phyloP scores from a whole-genome alignment of 208 protist species.

The Leishmania lainsoni region DNA sequence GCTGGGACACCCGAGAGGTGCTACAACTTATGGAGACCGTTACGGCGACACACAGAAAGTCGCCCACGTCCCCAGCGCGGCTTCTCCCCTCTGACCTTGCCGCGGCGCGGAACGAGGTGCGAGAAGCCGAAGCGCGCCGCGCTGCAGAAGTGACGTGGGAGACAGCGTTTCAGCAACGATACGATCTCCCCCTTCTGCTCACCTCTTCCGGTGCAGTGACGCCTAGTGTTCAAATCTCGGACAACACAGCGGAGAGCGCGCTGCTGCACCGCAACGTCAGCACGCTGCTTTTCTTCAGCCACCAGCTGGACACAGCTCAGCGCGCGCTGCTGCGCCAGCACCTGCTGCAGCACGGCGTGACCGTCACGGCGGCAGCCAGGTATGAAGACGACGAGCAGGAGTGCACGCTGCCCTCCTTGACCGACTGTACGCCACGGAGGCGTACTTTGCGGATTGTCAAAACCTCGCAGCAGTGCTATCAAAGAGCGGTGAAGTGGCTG shows the following conservation, averaged over 20 bases:
- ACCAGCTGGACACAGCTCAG: conserved; percentile 10
- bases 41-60: not conserved
- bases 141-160: conserved; percentile 27
- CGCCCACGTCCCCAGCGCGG: not conserved
- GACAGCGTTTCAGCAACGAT: conserved; percentile 12
- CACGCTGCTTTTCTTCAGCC: conserved; percentile 29
- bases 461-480: conserved; percentile 20
- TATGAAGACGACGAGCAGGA: conserved; percentile 30
- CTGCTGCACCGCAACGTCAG: conserved; percentile 26
- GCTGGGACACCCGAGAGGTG: conserved; percentile 25
- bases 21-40: conserved; percentile 7
- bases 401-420: conserved; percentile 28
- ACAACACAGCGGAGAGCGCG: not conserved
- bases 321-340: conserved; percentile 14
- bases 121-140: conserved; percentile 10
- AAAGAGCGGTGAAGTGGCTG: conserved; percentile 2
- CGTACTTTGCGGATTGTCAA: conserved; percentile 8
- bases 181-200: conserved; percentile 11
- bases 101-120: conserved; percentile 8
- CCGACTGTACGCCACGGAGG: conserved; percentile 25
- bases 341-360: conserved; percentile 15
- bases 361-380: conserved; percentile 5
- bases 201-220: not conserved
- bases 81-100: conserved; percentile 17
- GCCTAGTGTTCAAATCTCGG: not conserved